Base-by-base conservation (phyloP, 768 basidiomycete species). In the Chlorophyllum brunneum region DNA sequence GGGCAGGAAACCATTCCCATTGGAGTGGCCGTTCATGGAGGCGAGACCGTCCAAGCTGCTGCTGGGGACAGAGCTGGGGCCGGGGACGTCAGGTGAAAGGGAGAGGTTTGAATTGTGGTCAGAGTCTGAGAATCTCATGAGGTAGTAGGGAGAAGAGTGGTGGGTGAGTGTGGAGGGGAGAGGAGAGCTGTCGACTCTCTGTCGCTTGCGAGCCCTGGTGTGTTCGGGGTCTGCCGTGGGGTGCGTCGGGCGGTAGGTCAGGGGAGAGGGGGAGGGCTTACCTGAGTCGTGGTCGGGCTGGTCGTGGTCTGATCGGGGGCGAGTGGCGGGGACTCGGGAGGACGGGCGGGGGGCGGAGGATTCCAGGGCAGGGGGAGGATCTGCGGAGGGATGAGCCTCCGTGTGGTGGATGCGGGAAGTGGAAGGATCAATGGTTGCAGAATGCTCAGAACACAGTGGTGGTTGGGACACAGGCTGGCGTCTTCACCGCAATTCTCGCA, bases 201-300 rank as follows among this genome's bases (percentile, higher is more conserved):
- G 84, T 75, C 86, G 78, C 76, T 88, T 88, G 70, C 78, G 77
- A 59, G 82, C 81, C 67, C 83, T 74, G 49, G 75, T 56, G 56
- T 69, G 69, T 68, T 82, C 82, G 68, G 72, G 57, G 64, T 77
- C 76, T 78, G 66, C 63, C 64, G 67, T 59, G 57, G 55, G 39
- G 56, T 54, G 48, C n/a, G 49, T 27, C 4, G n/a, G n/a, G 26
- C 13, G 18, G 26, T 53, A 58, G 38, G 38, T 41, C 22, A 57
- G 38, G 49, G 40, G 56, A 42, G 45, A 40, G 54, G 54, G 45
- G 46, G 36, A 47, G 39, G 11, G 22, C 15, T 37, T 13, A 38
- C 47, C 18, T 31, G 53, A n/a, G 27, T n/a, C n/a, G n/a, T n/a
- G n/a, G n/a, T n/a, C n/a, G n/a, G n/a, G n/a, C n/a, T n/a, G n/a